Percentiles rank a stretch among this genome's conserved stretches.
These are phyloP conservation scores for Penicillium alfredii DNA, from an alignment of 495 filamentous ascomycete species.

Conservation along the genomic window DNA sequence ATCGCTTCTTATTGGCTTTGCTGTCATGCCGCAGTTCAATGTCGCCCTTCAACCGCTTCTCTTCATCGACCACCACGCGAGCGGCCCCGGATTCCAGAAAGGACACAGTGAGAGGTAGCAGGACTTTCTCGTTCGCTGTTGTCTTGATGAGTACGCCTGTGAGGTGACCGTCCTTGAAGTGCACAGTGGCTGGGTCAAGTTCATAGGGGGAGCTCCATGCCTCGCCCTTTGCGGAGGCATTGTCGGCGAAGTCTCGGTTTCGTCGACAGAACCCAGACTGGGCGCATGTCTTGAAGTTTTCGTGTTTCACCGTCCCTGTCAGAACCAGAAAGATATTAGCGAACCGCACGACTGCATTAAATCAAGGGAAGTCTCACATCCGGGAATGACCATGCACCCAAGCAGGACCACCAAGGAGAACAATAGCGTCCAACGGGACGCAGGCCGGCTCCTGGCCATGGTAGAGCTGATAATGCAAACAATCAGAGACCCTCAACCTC, in stretches of 20 bases:
- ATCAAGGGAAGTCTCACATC: constrained; percentile 22
- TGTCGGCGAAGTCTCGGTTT: constrained; percentile 83
- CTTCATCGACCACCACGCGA: constrained; percentile 83
- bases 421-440: constrained; percentile 54
- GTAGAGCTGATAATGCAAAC: constrained; percentile 16
- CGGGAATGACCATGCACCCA: constrained; percentile 35
- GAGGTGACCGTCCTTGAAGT: constrained; percentile 73
- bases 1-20: constrained; percentile 80
- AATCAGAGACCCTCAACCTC: constrained; percentile 38
- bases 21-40: constrained; percentile 83
- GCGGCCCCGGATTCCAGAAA: constrained; percentile 86
- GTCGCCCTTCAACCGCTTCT: constrained; percentile 78
- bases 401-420: constrained; percentile 34
- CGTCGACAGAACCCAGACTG: constrained; percentile 97
- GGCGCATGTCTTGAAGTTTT: constrained; percentile 91
- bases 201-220: constrained; percentile 79
- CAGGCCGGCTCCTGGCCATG: constrained; percentile 42
- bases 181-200: constrained; percentile 62
- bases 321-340: constrained; percentile 4
- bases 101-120: constrained; percentile 75
- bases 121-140: constrained; percentile 58
- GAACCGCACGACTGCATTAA: background rate
- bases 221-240: constrained; percentile 53
- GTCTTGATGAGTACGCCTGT: constrained; percentile 75
- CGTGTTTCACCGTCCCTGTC: constrained; percentile 79